Base-by-base conservation (phyloP, 2,329 filamentous ascomycete species). In the Helotiales sp. region DNA sequence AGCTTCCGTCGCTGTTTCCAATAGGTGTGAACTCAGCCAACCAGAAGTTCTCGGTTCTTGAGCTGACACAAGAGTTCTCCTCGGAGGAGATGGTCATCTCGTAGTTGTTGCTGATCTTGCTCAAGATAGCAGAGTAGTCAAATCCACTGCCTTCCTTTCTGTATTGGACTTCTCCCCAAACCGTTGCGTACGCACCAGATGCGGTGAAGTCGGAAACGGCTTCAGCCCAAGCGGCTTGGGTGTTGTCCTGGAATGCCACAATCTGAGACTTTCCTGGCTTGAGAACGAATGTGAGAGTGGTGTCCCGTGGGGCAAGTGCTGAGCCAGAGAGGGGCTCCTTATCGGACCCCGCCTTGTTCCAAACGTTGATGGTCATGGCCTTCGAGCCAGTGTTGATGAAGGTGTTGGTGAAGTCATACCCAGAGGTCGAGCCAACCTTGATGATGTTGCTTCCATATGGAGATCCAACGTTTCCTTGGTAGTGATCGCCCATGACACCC, bases 401-500 rank as follows among this genome's bases (percentile, higher is more conserved):
- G 4, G 69, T 69, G 40, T 65, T 70, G 22, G 75, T 77, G 69
- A 70, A 77, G 7, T 65, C 54, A 37, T 76, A 69, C 32, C 66
- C 70, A 0, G 57, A 47, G 0, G 64, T 47, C 0, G 73, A 70
- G 20, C 50, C 34, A 20, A 74, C 74, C 61, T 73, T 74, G 24
- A 76, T 75, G 2, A 76, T 68, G 61, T 77, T 77, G n/a, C 72
- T 69, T 28, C 71, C 74, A 15, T 77, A 72, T 65, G 75, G 74
- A 8, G 1, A 24, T 6, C 75, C 75, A 54, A 67, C 63, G 63
- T 77, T 76, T 60, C 74, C 74, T 3, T 62, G 6, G 34, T 72
- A 71, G 55, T 11, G 1, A 22, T 71, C 72, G 28, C 69, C 72
- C 1, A 54, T 50, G 2, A 20, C 8, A n/a, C 67, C 66, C 6